Percentiles rank a stretch among this genome's conserved stretches.
phyloP scores from a whole-genome alignment of 768 basidiomycete genomes.

The Aureoboletus auriporus region DNA sequence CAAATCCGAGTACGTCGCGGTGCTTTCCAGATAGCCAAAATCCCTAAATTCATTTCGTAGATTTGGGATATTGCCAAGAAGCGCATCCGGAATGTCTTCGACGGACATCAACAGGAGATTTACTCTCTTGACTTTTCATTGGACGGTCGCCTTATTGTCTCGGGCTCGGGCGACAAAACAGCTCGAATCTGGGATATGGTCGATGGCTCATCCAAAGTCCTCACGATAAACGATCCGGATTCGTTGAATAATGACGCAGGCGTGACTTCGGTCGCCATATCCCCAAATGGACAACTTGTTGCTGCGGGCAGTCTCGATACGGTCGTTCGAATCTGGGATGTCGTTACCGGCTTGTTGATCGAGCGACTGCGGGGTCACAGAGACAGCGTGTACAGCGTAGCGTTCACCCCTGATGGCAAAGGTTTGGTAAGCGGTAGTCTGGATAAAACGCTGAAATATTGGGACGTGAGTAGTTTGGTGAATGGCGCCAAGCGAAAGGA shows the following conservation, averaged over 20 bases:
- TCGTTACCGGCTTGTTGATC: conserved; percentile 57
- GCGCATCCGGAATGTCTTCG: conserved; percentile 74
- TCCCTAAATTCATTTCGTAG: conserved; percentile 35
- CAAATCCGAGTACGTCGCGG: conserved; percentile 69
- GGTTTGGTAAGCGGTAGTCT: conserved; percentile 87
- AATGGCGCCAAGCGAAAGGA: conserved; percentile 32
- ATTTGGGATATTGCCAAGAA: conserved; percentile 90
- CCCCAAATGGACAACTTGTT: conserved; percentile 66
- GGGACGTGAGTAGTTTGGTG: conserved; percentile 57
- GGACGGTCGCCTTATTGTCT: conserved; percentile 84
- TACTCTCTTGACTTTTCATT: conserved; percentile 89
- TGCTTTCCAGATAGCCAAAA: not conserved
- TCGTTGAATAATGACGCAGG: conserved; percentile 52
- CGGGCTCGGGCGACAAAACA: conserved; percentile 76
- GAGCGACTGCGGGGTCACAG: conserved; percentile 75
- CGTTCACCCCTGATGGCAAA: conserved; percentile 90
- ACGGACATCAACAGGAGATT: conserved; percentile 90
- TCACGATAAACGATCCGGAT: conserved; percentile 47
- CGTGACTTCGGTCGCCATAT: conserved; percentile 77
- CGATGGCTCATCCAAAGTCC: conserved; percentile 31
- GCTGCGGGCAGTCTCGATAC: conserved; percentile 72
- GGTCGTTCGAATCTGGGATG: conserved; percentile 79
- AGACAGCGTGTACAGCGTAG: conserved; percentile 85
- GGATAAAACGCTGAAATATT: conserved; percentile 84
- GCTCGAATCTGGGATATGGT: conserved; percentile 70